Base-by-base conservation (phyloP, 768 basidiomycete species). In the Tremella yokohamensis region DNA sequence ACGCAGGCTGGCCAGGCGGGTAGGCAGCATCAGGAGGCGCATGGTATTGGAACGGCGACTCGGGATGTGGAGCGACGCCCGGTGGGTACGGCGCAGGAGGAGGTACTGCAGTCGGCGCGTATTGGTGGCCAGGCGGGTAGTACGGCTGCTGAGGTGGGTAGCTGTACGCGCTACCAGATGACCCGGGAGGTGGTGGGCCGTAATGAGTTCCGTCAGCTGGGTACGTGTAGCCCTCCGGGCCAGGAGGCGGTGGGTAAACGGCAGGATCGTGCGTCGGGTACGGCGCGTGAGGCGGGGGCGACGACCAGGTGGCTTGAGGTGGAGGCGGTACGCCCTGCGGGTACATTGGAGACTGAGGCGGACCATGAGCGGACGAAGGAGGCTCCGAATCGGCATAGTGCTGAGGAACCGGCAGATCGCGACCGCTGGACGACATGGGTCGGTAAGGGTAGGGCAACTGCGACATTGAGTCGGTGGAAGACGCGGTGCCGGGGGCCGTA, bases 351-450 rank as follows among this genome's bases (percentile, higher is more conserved):
- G 66, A 66, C 54, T 63, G 61, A 34, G 65, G 70, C n/a, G 68
- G 70, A 40, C 70, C 68, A 37, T 68, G 70, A 45, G 70, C 65
- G 15, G 70, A 63, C 1, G 60, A 56, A 26, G 70, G 70, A 16
- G 70, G 70, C 59, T 72, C 70, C 11, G 70, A 72, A 12, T 70
- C 72, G 40, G 69, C 63, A 49, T 73, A 73, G 34, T 73, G 72
- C 6, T 45, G 51, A 1, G 66, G 68, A 7, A 72, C 58, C 19
- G 70, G 70, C 34, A 69, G 48, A 15, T 72, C 70, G 6, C 70
- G 62, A n/a, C 70, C 70, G 38, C 65, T 62, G 1, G 64, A 58
- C n/a, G 71, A 73, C 62, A 73, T 68, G 4, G 71, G 66, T 51
- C 71, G 58, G 45, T 70, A 73, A 20, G 69, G 69, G 53, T 68